phyloP scores from a whole-genome alignment of 1,139 yeast genomes.

The Pneumocystis canis region DNA sequence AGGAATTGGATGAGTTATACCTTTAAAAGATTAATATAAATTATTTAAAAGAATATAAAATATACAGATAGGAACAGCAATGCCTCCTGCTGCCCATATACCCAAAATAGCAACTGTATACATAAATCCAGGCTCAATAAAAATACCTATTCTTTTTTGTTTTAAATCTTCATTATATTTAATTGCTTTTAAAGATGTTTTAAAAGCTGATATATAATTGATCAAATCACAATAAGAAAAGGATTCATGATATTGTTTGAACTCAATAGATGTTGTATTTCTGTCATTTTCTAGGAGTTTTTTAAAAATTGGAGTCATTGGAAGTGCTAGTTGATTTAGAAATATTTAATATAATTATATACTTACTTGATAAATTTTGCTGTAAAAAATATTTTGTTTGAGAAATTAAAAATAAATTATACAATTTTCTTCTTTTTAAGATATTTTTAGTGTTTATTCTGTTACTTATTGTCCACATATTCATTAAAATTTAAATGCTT shows the following conservation, averaged over 20 bases:
- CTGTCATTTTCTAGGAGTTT: background rate
- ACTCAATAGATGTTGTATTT: background rate
- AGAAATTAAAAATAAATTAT: background rate
- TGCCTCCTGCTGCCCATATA: constrained; percentile 11
- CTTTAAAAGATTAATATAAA: background rate
- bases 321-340: background rate
- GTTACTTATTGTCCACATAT: background rate
- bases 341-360: background rate
- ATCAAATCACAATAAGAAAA: background rate
- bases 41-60: background rate
- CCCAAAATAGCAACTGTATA: constrained; percentile 9
- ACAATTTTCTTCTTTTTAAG: background rate
- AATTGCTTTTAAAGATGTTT: background rate
- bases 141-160: constrained; percentile 6
- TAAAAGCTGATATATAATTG: background rate
- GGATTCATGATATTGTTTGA: background rate
- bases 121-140: constrained; percentile 5
- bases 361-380: background rate
- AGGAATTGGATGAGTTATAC: constrained; percentile 8
- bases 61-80: constrained; percentile 12
- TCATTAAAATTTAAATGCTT: background rate
- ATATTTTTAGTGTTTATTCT: background rate
- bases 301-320: background rate
- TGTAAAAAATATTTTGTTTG: background rate
- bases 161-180: background rate